phyloP scores from a whole-genome alignment of 768 basidiomycete species.

The Sporobolomyces pararoseus region DNA sequence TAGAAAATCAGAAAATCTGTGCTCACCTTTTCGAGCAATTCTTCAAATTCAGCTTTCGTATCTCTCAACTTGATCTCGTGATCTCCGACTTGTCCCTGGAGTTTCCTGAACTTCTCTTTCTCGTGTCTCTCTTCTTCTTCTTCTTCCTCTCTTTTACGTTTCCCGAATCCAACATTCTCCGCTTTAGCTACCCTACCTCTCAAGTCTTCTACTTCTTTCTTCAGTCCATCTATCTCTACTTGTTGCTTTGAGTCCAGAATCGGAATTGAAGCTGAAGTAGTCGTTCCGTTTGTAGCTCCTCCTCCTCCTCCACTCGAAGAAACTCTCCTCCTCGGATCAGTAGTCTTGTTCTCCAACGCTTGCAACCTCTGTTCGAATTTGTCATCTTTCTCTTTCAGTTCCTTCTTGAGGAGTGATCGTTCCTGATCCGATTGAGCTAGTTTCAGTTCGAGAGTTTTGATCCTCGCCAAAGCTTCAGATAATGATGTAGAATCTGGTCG shows the following conservation, averaged over 20 bases:
- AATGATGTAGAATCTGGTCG: background rate
- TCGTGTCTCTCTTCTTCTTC: background rate
- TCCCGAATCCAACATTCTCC: background rate
- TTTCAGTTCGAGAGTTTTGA: background rate
- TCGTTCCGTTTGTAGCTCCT: background rate
- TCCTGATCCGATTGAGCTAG: background rate
- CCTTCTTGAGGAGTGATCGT: background rate
- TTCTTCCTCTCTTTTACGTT: background rate
- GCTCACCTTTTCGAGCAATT: background rate
- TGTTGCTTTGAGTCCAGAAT: background rate
- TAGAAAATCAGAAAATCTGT: background rate
- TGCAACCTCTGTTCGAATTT: background rate
- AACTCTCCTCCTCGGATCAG: slow-evolving; percentile 5
- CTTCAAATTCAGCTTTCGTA: background rate
- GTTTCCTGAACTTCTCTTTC: background rate
- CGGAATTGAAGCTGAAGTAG: too few relatives aligned
- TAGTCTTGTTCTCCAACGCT: slow-evolving; percentile 10
- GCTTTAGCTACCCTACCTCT: background rate
- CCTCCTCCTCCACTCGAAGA: background rate
- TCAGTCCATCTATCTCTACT: background rate
- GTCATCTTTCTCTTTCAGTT: background rate
- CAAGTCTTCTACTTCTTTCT: background rate
- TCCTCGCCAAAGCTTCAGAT: background rate
- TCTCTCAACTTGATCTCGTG: background rate
- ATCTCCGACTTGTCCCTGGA: background rate